These are phyloP conservation scores for Globisporangium uncinulatum DNA, from an alignment of 352 stramenopile genomes.

Conservation along the genomic window DNA sequence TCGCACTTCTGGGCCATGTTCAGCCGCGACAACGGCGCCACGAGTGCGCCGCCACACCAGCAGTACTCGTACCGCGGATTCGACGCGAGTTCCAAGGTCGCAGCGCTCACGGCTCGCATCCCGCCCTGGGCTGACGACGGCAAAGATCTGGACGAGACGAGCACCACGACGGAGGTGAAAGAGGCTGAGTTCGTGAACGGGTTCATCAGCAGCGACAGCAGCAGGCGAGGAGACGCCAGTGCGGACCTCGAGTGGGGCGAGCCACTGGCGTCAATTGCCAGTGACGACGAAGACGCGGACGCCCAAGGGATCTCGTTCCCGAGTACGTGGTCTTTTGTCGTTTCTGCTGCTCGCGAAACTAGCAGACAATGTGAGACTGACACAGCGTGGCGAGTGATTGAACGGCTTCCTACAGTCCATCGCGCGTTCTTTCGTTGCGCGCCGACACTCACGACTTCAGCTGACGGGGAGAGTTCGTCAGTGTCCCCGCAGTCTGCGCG, in stretches of 20 bases:
- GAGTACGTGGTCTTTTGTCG: conserved; percentile 17
- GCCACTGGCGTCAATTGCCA: conserved; percentile 29
- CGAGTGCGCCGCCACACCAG: background rate
- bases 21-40: background rate
- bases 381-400: background rate
- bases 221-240: background rate
- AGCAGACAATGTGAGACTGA: background rate
- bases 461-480: background rate
- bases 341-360: background rate
- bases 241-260: conserved; percentile 37
- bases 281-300: conserved; percentile 19
- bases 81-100: conserved; percentile 11
- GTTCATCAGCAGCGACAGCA: conserved; percentile 1
- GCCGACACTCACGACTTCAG: conserved; percentile 2
- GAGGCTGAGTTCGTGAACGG: conserved; percentile 7
- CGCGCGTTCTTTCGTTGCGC: conserved; percentile 25
- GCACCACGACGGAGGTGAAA: background rate
- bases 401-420: conserved; percentile 26
- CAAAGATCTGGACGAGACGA: background rate
- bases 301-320: conserved; percentile 50
- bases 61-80: conserved; percentile 23
- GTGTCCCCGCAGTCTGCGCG: background rate
- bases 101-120: conserved; percentile 3
- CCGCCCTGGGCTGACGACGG: background rate
- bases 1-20: conserved; percentile 41